Evolutionary conservation across 768 basidiomycete species (phyloP), one percentile per base, ranked within the genome.

Genomic region (Mycena rosella): DNA sequence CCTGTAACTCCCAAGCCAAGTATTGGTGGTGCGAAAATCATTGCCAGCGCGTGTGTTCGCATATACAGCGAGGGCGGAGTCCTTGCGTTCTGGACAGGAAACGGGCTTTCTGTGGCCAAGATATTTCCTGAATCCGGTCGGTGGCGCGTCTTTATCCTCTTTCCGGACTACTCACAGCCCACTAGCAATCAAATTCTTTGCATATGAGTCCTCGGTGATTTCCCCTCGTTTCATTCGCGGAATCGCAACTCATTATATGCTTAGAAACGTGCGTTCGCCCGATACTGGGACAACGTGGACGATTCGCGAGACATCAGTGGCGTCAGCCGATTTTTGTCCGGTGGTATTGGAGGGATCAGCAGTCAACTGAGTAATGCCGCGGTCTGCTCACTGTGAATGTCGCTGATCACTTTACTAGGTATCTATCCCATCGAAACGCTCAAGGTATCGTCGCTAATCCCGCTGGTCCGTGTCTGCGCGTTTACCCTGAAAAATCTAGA

Each of bases 341-440:
- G 98, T 49, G 98, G 98, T 4, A 88, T 99, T 47, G 97, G 98
- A 45, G 98, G 98, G n/a, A 90, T 98, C 72, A 89, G 87, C 64
- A 95, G 94, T 80, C 96, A 98, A 84, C 85, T 97, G 29, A 91
- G 95, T 94, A 70, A 77, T 91, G 80, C 20, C n/a, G 65, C 20
- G 15, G 57, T 29, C 60, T 48, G 44, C 36, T 68, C 26, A 51
- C 47, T 52, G 45, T 63, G 56, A 27, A 44, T 42, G 70, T 44
- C 27, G 20, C 64, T 80, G 56, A 76, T 72, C 61, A 66, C 65
- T 18, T 60, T 69, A 26, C 38, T 72, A 96, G 96, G 94, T 68
- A 98, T 98, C 80, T 98, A 98, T 79, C 96, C 96, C 2, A 89
- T 98, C 72, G 98, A 99, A 79, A 98, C 97, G 3, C 81, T 99